Base-by-base conservation (phyloP, 768 basidiomycete genomes). In the Russula brevipes region DNA sequence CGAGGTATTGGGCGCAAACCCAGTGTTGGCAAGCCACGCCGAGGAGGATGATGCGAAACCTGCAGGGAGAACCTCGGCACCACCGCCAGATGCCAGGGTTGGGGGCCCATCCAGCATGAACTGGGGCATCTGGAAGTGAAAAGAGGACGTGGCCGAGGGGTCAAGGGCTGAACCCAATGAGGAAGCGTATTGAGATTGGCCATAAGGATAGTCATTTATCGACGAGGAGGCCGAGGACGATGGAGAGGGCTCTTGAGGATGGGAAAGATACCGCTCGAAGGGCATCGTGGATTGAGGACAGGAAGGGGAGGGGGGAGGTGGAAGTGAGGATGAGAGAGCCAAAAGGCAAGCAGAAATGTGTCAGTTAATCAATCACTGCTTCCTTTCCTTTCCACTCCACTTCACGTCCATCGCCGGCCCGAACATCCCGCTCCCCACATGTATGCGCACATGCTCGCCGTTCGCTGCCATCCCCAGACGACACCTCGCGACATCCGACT, bases 11-110 rank as follows among this genome's bases (percentile, higher is more conserved):
- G 57, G 60, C n/a, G 49, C 30, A 45, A 66, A 63, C 16, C 65
- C 65, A 7, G 59, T 38, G 17, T 66, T 62, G 39, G 59, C 61
- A 2, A 69, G 41, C 69, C 69, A 69, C 38, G 69, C 59, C 10
- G 63, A 64, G 39, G 51, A 52, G 24, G 69, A 67, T 8, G 57
- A 45, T 17, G 44, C 46, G 24, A 66, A 50, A 16, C 54, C 52
- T 2, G 59, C 24, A 11, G 86, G 82, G n/a, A 89, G 70, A 14
- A 87, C 83, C 73, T 90, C 89, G 10, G 85, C 88, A 41, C 89
- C 88, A 30, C 88, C 88, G 24, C 87, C 88, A 2, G 80, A 83
- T 1, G 85, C 86, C 24, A 90, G 79, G 1, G 81, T 79, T 33
- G 88, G 86, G 0, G 81, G 77, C 4, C 80, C 80, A 63, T 73